Evolutionary conservation across 2,329 filamentous ascomycete genomes (phyloP).

Genomic region (Ceratocystis cacaofunesta): DNA sequence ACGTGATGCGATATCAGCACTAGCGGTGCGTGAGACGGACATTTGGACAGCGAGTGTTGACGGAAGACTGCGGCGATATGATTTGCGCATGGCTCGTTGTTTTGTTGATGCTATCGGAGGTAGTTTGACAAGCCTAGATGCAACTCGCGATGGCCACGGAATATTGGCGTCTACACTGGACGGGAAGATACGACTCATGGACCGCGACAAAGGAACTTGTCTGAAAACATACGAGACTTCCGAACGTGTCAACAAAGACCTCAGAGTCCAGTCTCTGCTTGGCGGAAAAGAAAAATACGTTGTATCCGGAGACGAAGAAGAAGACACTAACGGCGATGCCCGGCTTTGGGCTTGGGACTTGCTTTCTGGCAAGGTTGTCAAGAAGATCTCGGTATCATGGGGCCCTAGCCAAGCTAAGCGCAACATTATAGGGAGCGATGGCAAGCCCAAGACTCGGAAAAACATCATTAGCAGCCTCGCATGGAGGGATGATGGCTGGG

Average conservation of each 20-base stretch:
- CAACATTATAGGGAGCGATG: slow-evolving; percentile 42
- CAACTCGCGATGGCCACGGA: slow-evolving; percentile 59
- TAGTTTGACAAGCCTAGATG: slow-evolving; percentile 58
- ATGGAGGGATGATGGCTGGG: slow-evolving; percentile 48
- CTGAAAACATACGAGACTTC: slow-evolving; percentile 54
- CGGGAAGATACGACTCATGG: slow-evolving; percentile 63
- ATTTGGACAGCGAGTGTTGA: slow-evolving; percentile 71
- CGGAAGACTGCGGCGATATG: slow-evolving; percentile 66
- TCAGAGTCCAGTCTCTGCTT: slow-evolving; percentile 62
- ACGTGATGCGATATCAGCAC: slow-evolving; percentile 47
- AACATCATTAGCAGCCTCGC: slow-evolving; percentile 49
- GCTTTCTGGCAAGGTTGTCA: slow-evolving; percentile 52
- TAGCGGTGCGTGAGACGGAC: slow-evolving; percentile 36
- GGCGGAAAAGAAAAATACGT: slow-evolving; percentile 65
- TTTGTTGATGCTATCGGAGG: slow-evolving; percentile 55
- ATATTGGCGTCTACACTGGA: slow-evolving; percentile 64
- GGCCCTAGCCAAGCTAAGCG: slow-evolving; percentile 36
- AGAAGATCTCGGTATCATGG: slow-evolving; percentile 46
- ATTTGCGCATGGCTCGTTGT: slow-evolving; percentile 59
- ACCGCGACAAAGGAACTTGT: slow-evolving; percentile 57
- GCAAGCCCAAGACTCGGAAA: slow-evolving; percentile 42
- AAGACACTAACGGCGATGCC: slow-evolving; percentile 27
- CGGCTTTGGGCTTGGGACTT: slow-evolving; percentile 72
- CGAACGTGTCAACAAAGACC: slow-evolving; percentile 46
- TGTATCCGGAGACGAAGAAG: slow-evolving; percentile 62